Base-by-base conservation (phyloP, 306 rosid genomes). In the Chamaecrista fasciculata region DNA sequence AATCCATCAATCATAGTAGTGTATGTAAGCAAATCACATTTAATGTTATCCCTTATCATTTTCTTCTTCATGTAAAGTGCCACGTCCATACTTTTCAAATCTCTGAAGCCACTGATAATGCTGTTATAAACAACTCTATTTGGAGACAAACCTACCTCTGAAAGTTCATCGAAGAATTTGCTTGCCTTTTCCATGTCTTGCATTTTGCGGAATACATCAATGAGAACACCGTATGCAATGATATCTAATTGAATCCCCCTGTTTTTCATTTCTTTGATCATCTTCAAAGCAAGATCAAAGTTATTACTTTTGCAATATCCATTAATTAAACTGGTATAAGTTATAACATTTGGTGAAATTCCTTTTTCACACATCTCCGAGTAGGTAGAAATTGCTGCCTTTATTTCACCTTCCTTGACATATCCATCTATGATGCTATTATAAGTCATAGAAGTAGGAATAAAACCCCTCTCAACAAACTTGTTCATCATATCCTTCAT, bases 381-480 rank as follows among this genome's bases (percentile, higher is more conserved):
- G 48, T 73, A 87, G 55, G 76, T 51, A 58, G 72, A 66, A 72
- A 77, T 59, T 50, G 95, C 95, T 33, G 78, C 75, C 73, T 82
- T 68, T 16, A 79, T 69, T 62, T 76, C 76, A 69, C 89, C 95
- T 74, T 77, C 88, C 86, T 84, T 92, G 72, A 72, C 49, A 75
- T 67, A 87, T 65, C 95, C 96, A 74, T 84, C 55, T 31, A 91
- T 85, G 71, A 92, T 83, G 72, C 77, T 77, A 72, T 89, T 89
- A 77, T 87, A 85, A 48, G 90, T 83, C 72, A 82, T 31, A 48
- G 82, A 70, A 14, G 74, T 70, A 25, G 92, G 92, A 77, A 76
- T 14, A 46, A 84, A 87, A 62, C 95, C 95, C 71, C 48, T 68
- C 61, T 74, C 71, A 49, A 80, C 56, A 72, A 83, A 85, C 62